Conservation (phyloP, 768 basidiomycete species). For the Suillus spraguei region DNA sequence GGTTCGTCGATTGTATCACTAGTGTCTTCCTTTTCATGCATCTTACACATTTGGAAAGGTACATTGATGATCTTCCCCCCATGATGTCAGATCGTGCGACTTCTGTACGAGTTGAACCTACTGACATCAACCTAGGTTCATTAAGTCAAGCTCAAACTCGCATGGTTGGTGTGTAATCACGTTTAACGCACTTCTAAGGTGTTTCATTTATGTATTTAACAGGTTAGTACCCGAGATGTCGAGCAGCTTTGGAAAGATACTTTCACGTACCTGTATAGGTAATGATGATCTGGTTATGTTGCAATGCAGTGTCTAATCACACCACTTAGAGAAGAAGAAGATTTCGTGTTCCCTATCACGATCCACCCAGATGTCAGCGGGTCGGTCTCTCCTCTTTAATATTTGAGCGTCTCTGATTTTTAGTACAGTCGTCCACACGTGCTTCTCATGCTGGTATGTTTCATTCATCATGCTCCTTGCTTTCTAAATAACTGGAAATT, state of each 20-base stretch:
- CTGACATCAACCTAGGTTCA: slow-evolving; percentile 51
- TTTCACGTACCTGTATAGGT: slow-evolving; percentile 70
- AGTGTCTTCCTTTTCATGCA: not conserved
- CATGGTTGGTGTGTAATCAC: slow-evolving; percentile 59
- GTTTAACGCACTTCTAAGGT: not conserved
- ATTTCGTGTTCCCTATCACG: slow-evolving; percentile 75
- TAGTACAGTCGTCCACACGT: slow-evolving; percentile 61
- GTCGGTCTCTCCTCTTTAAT: slow-evolving; percentile 33
- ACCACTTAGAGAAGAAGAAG: slow-evolving; percentile 52
- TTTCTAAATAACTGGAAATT: not conserved
- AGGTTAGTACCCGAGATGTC: slow-evolving; percentile 67
- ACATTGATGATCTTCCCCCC: slow-evolving; percentile 74
- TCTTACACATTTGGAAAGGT: slow-evolving; percentile 37
- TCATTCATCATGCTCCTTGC: too few species aligned
- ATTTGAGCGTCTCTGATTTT: slow-evolving; percentile 11
- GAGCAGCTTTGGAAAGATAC: slow-evolving; percentile 79
- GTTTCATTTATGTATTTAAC: not conserved
- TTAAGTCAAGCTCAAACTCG: slow-evolving; percentile 65
- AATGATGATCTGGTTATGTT: not conserved
- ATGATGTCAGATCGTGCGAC: slow-evolving; percentile 52
- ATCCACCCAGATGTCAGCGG: slow-evolving; percentile 81
- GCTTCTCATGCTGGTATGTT: slow-evolving; percentile 67
- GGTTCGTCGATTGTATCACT: slow-evolving; percentile 40
- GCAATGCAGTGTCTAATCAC: not conserved
- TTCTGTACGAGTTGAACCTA: slow-evolving; percentile 5